Percentiles rank a stretch among this genome's conserved stretches.
Conservation (phyloP, 148 eudicot species). For the Tetragonia tetragonoides region DNA sequence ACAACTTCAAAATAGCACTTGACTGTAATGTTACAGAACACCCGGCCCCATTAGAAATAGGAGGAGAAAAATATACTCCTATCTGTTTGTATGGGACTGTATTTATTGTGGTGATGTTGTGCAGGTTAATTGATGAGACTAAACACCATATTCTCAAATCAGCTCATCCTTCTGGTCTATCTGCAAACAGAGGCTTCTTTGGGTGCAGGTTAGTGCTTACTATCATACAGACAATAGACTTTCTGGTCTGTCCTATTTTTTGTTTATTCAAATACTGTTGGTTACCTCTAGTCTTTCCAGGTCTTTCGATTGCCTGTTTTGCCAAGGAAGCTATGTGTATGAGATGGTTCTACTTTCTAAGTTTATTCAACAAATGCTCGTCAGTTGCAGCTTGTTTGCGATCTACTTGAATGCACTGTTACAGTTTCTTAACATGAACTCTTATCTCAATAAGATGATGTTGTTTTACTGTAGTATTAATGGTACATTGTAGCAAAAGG, state of each 20-base stretch:
- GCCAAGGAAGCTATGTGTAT: not conserved
- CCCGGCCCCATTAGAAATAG: not conserved
- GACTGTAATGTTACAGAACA: not conserved
- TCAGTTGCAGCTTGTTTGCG: not conserved
- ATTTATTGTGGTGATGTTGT: slow-evolving; percentile 3
- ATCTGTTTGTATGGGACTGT: not conserved
- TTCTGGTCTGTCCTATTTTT: too few relatives aligned
- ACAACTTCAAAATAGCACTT: not conserved
- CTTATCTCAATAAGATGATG: not conserved
- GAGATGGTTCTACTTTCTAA: not conserved
- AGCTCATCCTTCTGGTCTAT: slow-evolving; percentile 98
- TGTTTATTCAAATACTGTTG: not conserved
- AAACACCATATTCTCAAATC: slow-evolving; percentile 89
- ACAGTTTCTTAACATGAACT: not conserved
- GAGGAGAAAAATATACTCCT: too few relatives aligned
- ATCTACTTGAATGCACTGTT: not conserved
- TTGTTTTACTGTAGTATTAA: not conserved
- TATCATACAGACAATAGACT: not conserved
- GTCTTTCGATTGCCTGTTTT: not conserved
- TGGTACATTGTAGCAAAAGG: not conserved
- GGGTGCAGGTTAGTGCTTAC: slow-evolving; percentile 73
- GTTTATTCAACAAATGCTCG: not conserved
- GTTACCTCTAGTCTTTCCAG: not conserved
- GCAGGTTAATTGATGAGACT: slow-evolving; percentile 75
- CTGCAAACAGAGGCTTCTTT: slow-evolving; percentile 96